Base-by-base conservation (phyloP, 2,329 filamentous ascomycete species). In the Lojkania enalia region DNA sequence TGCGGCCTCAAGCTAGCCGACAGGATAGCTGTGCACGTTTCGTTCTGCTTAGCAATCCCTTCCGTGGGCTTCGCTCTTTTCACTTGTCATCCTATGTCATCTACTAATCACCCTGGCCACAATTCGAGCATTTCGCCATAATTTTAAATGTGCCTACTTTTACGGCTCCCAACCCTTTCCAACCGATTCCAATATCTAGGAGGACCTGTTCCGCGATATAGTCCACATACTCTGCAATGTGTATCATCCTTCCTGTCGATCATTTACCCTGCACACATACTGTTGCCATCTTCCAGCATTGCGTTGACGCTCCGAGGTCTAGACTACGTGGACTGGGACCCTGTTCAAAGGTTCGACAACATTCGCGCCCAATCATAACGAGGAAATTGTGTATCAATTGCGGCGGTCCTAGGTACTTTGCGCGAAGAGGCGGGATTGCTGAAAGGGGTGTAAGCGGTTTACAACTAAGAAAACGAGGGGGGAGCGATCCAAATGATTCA, bases 381-480 rank as follows among this genome's bases (percentile, higher is more conserved):
- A 42, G 50, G 19, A 54, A 54, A 32, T 32, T 43, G 5, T 61
- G 55, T 42, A 38, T 51, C 25, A 45, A 57, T 19, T 59, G 57
- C 39, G 54, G 52, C 15, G 51, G 52, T 4, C 51, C 51, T 12
- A 46, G 54, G 29, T 33, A 66, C n/a, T 60, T 58, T 33, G 52
- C 48, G 21, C 47, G 60, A 44, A 55, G 60, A 51, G 59, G 55
- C 20, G 61, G 58, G 15, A 44, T 63, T 33, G 58, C 60, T n/a
- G 60, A 53, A n/a, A 56, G 55, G 18, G 57, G 58, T 12, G 35
- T 40, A 20, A 55, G 56, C n/a, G 16, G 16, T 5, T 9, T 15
- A 36, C 16, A 15, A 60, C 41, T 12, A 49, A 19, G 43, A 50
- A 35, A 41, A 48, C 31, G 49, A 43, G 30, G 25, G 41, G 44